Conservation (phyloP, 2,329 filamentous ascomycete species). For the Aotearoamyces nothofagi region DNA sequence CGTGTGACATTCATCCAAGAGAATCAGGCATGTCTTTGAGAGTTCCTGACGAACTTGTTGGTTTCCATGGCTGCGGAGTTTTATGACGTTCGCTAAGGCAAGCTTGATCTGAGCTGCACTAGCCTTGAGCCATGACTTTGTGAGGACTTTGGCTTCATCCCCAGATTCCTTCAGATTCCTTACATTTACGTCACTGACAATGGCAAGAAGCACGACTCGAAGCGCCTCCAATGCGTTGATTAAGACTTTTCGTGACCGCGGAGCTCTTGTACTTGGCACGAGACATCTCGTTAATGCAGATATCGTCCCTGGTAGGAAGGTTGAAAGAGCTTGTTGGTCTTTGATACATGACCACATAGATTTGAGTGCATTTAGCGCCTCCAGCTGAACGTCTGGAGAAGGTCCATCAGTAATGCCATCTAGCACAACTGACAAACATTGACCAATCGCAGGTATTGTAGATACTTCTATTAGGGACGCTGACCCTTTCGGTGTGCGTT, state of each 20-base stretch:
- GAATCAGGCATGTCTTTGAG: conserved; percentile 52
- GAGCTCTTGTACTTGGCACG: conserved; percentile 50
- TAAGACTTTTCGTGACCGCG: conserved; percentile 48
- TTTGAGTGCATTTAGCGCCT: conserved; percentile 50
- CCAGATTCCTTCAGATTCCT: conserved; percentile 24
- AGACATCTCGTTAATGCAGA: conserved; percentile 61
- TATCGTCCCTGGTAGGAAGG: conserved; percentile 75
- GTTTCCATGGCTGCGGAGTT: conserved; percentile 56
- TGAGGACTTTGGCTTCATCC: conserved; percentile 7
- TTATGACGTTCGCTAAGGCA: conserved; percentile 64
- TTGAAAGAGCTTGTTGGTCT: conserved; percentile 63
- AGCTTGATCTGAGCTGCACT: conserved; percentile 72
- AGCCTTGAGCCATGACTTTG: conserved; percentile 57
- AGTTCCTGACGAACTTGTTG: conserved; percentile 53
- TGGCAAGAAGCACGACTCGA: conserved; percentile 33
- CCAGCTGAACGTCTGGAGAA: conserved; percentile 53
- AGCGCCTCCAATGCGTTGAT: conserved; percentile 44
- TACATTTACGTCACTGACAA: conserved; percentile 41
- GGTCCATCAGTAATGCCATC: conserved; percentile 52
- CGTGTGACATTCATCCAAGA: conserved; percentile 65
- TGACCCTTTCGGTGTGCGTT: conserved; percentile 31
- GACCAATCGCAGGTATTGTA: conserved; percentile 65
- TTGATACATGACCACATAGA: conserved; percentile 47
- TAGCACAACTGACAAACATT: conserved; percentile 66
- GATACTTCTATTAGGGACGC: conserved; percentile 36